Conservation (phyloP, 257 asterid genomes). For the Petrea volubilis region DNA sequence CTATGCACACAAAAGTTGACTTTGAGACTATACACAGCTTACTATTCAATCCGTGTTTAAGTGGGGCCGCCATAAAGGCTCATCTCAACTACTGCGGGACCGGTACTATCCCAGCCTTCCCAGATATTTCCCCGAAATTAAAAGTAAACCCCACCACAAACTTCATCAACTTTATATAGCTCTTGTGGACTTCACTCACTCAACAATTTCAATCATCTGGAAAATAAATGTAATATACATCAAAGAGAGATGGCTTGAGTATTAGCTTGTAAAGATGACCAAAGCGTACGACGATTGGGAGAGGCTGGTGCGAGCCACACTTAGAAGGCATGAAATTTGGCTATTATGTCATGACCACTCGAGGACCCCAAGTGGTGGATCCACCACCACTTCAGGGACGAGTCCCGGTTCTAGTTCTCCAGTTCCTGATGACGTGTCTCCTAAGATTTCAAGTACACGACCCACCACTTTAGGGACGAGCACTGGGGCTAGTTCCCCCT, state of each 20-base stretch:
- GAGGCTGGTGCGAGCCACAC: constrained; percentile 34
- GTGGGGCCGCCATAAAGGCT: not conserved
- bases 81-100: not conserved
- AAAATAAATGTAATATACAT: not conserved
- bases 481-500: not conserved
- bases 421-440: not conserved
- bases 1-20: too few species aligned
- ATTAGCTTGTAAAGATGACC: not conserved
- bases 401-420: constrained; percentile 19
- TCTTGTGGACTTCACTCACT: not conserved
- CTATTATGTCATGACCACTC: constrained; percentile 34
- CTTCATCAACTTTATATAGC: not conserved
- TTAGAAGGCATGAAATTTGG: constrained; percentile 26
- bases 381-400: constrained; percentile 24
- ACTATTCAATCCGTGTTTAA: not conserved
- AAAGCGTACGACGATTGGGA: constrained; percentile 40
- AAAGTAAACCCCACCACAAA: not conserved
- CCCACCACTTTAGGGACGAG: too few species aligned
- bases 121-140: constrained; percentile 1
- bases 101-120: not conserved
- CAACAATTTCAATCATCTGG: not conserved
- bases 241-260: not conserved
- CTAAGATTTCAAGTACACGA: not conserved
- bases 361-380: constrained; percentile 31
- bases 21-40: too few species aligned